Evolutionary conservation across 257 asterid species (phyloP).

Genomic region (Plantago ovata): DNA sequence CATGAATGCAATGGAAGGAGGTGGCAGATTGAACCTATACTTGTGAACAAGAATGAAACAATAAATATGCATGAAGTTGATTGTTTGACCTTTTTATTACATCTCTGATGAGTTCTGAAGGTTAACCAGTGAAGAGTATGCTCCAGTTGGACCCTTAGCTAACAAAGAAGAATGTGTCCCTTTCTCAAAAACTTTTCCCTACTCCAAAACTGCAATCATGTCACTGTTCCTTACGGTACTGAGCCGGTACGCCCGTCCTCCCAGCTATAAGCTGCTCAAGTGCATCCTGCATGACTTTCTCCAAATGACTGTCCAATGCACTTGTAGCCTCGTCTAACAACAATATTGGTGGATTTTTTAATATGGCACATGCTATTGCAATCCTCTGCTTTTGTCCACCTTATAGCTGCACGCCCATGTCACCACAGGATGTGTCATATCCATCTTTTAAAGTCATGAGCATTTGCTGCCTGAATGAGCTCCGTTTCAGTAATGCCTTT

Average conservation of each 20-base stretch:
- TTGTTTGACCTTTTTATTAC: neutral
- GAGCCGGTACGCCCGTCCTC: conserved; percentile 30
- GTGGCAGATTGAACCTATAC: no score
- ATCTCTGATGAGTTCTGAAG: conserved; percentile 34
- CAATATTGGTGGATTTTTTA: conserved; percentile 43
- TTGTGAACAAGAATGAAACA: no score
- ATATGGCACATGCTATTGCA: conserved; percentile 47
- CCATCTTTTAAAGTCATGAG: conserved; percentile 57
- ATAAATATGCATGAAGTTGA: conserved; percentile 2
- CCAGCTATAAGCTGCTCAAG: conserved; percentile 28
- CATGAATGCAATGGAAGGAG: no score
- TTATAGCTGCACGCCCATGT: conserved; percentile 50
- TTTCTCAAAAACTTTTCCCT: conserved; percentile 46
- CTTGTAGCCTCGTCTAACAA: conserved; percentile 62
- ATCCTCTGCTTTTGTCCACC: conserved; percentile 63
- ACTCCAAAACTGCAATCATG: conserved; percentile 27
- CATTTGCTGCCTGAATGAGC: conserved; percentile 53
- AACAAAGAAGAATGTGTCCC: conserved; percentile 50
- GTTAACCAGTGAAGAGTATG: conserved; percentile 42
- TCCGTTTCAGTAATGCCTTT: conserved; percentile 36
- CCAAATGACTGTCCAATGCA: conserved; percentile 44
- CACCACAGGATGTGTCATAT: conserved; percentile 54
- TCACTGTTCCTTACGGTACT: conserved; percentile 24
- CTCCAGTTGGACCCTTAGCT: conserved; percentile 44
- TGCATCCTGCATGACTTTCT: conserved; percentile 36